phyloP scores from a whole-genome alignment of 257 asterid genomes.

The Pogostemon cablin region DNA sequence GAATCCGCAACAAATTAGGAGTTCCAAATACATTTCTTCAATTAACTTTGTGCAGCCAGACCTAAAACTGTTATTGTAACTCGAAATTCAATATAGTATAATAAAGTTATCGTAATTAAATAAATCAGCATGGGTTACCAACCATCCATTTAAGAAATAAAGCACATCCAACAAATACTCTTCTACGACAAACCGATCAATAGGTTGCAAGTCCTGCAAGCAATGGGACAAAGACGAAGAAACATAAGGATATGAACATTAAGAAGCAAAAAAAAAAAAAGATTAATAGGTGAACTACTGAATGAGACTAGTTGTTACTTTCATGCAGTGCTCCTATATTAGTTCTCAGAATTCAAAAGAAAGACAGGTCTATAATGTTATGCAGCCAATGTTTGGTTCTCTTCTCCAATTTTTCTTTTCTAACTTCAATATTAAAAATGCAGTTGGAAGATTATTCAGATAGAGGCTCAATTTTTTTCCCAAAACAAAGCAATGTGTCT shows the following conservation, averaged over 20 bases:
- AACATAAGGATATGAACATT: constrained; percentile 25
- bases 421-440: background rate
- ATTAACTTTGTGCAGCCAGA: constrained; percentile 24
- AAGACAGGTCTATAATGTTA: background rate
- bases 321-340: constrained; percentile 21
- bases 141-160: constrained; percentile 94
- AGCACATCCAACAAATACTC: constrained; percentile 96
- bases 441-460: background rate
- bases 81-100: background rate
- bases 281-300: no score
- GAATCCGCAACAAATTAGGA: constrained; percentile 20
- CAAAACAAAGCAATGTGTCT: background rate
- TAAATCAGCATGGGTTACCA: constrained; percentile 47
- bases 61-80: constrained; percentile 10
- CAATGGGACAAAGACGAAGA: constrained; percentile 2
- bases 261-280: constrained; percentile 20
- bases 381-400: background rate
- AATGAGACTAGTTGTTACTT: constrained; percentile 4
- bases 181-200: constrained; percentile 93
- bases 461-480: background rate
- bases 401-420: background rate
- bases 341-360: constrained; percentile 7
- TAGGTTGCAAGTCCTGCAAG: constrained; percentile 82
- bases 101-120: constrained; percentile 14
- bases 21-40: constrained; percentile 17